Evolutionary conservation across 2,329 filamentous ascomycete genomes (phyloP), one percentile per base, ranked within the genome.

Genomic region (Fusarium multiceps): DNA sequence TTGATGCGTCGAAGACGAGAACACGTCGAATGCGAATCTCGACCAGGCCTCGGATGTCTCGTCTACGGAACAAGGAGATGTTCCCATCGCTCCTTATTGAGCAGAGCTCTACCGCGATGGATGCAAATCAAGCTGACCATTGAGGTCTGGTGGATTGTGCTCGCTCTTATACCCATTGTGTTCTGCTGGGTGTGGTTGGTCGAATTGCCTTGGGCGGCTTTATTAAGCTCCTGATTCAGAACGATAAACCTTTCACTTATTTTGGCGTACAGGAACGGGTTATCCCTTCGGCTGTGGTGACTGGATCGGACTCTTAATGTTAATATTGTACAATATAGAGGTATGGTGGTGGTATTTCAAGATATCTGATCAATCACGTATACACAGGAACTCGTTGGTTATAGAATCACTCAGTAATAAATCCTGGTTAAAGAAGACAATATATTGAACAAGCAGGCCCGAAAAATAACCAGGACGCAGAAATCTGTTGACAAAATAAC

Each of bases 1-100:
- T 76, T 90, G 7, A 90, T 90, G 86, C 84, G 85, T 68, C 82
- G 86, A 41, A 82, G 88, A 18, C 82, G 88, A 59, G 84, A 89
- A 63, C 88, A 90, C 69, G 78, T 86, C 14, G 88, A 90, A 74
- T 90, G 88, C 72, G 87, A 89, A 72, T 85, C 84, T 21, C 81
- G 85, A 0, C 86, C 86, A 1, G 86, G 84, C 2, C 77, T 89
- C 2, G 87, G 87, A 6, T 89, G 87, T 71, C 78, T 88, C 12
- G 82, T 89, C 13, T 85, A 83, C 56, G 84, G 82, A 25, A 89
- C 87, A 6, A 71, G 68, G 0, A 80, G 74, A 4, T 89, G 87
- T 63, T 72, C 78, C 3, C 83, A 87, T 59, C 79, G 81, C 7
- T 79, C 79, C 56, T 69, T 80, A 66, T 78, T 68, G 80, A 89